A percentile compares a stretch with the other conserved stretches of the same genome.
Evolutionary conservation across 139 green algal species (phyloP).

Genomic region (Mychonastes homosphaera): DNA sequence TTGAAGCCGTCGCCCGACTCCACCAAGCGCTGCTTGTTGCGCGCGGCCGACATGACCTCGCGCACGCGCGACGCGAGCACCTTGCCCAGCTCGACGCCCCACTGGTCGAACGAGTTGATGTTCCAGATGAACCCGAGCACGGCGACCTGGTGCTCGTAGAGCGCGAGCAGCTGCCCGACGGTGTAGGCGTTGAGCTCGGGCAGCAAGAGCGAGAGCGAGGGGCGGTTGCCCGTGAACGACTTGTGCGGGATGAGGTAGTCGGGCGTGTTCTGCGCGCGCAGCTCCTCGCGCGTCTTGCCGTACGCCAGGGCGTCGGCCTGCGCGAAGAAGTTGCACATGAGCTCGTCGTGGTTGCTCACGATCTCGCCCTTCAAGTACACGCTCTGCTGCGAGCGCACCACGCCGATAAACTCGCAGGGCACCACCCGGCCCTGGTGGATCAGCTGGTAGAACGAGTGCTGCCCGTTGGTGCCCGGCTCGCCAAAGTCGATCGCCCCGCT

Average conservation of each 20-base stretch:
- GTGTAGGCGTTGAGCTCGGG: conserved; percentile 83
- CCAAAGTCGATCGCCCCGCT: conserved; percentile 95
- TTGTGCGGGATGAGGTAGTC: conserved; percentile 91
- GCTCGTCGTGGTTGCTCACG: conserved; percentile 97
- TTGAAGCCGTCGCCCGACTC: conserved; percentile 81
- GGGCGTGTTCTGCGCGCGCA: conserved; percentile 75
- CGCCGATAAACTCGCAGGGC: conserved; percentile 97
- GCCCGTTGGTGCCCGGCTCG: conserved; percentile 98
- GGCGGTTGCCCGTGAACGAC: conserved; percentile 87
- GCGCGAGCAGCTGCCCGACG: conserved; percentile 85
- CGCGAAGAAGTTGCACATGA: conserved; percentile 99
- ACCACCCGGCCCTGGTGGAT: conserved; percentile 94
- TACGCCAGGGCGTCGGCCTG: conserved; percentile 89
- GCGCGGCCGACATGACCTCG: conserved; percentile 56
- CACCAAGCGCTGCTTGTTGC: conserved; percentile 63
- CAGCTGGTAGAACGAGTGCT: conserved; percentile 99
- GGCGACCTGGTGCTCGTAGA: conserved; percentile 97
- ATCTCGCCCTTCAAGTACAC: conserved; percentile 87
- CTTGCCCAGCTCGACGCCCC: conserved; percentile 99
- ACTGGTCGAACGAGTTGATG: conserved; percentile 99
- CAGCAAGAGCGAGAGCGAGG: conserved; percentile 84
- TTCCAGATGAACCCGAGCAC: conserved; percentile 95
- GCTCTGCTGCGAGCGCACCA: conserved; percentile 84
- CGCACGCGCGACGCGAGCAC: conserved; percentile 43
- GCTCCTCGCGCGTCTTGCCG: conserved; percentile 79